phyloP scores from a whole-genome alignment of 139 green algal species.

The Micractinium conductrix region DNA sequence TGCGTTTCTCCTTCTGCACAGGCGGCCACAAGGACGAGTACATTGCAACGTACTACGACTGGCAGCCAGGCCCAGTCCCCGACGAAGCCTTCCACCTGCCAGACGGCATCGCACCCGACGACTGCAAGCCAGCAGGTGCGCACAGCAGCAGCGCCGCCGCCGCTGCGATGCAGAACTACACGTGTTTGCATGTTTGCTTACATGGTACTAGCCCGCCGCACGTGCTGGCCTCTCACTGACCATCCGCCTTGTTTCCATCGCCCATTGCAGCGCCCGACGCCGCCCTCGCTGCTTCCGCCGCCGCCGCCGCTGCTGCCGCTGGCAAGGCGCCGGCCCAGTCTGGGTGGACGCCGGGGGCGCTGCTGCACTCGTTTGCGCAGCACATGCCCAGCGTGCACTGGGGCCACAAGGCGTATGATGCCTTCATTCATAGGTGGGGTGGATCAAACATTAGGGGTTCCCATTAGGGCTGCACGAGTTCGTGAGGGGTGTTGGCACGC shows the following conservation, averaged over 20 bases:
- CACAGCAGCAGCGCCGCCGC: too few relatives aligned
- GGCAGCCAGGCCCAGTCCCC: conserved; percentile 17
- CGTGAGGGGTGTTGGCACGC: too few relatives aligned
- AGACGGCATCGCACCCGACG: conserved; percentile 13
- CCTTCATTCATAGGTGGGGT: conserved; percentile 44
- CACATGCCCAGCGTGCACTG: conserved; percentile 40
- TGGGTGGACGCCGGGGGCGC: conserved; percentile 12
- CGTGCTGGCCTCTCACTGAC: too few relatives aligned
- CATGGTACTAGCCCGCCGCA: too few relatives aligned
- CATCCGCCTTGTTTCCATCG: too few relatives aligned
- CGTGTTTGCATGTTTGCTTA: too few relatives aligned
- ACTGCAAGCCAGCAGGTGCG: conserved; percentile 1
- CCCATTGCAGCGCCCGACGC: not conserved
- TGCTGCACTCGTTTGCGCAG: conserved; percentile 6
- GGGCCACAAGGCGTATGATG: conserved; percentile 53
- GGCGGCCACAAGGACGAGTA: conserved; percentile 63
- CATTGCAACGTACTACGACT: conserved; percentile 44
- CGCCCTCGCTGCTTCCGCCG: not conserved
- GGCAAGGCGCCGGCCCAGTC: not conserved
- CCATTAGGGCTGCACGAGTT: too few relatives aligned
- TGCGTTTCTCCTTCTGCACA: too few relatives aligned
- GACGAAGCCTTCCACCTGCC: conserved; percentile 41
- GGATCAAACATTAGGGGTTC: too few relatives aligned
- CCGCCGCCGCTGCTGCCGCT: conserved; percentile 1
- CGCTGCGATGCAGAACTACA: too few relatives aligned